A percentile compares a stretch with the other conserved stretches of the same genome.
Evolutionary conservation across 495 filamentous ascomycete genomes (phyloP).

Genomic region (Aspergillus affinis): DNA sequence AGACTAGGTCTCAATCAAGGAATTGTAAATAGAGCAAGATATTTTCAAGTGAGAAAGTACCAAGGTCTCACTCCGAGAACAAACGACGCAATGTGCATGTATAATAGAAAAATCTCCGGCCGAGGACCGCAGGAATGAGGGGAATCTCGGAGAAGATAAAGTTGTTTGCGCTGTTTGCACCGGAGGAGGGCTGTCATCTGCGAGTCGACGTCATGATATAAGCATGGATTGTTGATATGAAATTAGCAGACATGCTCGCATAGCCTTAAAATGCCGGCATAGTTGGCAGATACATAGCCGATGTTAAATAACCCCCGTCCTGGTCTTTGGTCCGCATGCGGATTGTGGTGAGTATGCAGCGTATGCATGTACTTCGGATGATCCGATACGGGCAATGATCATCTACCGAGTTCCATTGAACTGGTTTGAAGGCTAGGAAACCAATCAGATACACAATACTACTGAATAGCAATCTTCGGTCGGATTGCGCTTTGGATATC

Average conservation of each 20-base stretch:
- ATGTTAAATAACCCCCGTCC: not conserved
- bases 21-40: not conserved
- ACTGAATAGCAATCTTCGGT: too few relatives aligned
- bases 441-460: too few relatives aligned
- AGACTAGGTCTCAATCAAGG: not conserved
- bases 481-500: not conserved
- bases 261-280: too few relatives aligned
- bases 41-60: not conserved
- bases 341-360: not conserved
- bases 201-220: constrained; percentile 2
- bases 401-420: too few relatives aligned
- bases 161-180: constrained; percentile 38
- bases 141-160: constrained; percentile 9
- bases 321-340: not conserved
- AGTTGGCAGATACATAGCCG: not conserved
- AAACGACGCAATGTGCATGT: not conserved
- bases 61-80: not conserved
- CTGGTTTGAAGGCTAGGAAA: too few relatives aligned
- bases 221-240: not conserved
- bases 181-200: constrained; percentile 5
- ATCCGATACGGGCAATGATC: not conserved
- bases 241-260: not conserved
- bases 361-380: too few relatives aligned
- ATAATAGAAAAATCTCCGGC: not conserved
- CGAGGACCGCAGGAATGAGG: not conserved